These are phyloP conservation scores for Penicillium hesseltinei DNA, from an alignment of 2,329 filamentous ascomycete species.

Conservation along the genomic window DNA sequence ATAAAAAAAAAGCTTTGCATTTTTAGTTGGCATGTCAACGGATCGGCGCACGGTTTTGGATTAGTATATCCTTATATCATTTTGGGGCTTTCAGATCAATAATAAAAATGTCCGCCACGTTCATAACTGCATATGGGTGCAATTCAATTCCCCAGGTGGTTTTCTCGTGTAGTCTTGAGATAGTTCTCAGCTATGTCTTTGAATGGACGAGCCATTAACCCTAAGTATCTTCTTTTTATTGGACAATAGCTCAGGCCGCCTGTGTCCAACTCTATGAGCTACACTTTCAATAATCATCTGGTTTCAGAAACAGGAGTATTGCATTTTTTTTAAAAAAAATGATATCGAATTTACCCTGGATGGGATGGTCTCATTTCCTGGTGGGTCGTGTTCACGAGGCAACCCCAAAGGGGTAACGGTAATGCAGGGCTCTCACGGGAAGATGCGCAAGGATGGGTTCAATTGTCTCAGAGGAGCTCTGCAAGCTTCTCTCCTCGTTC, in stretches of 20 bases:
- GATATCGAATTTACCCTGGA: not conserved
- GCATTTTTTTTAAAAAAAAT: not conserved
- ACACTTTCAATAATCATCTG: not conserved
- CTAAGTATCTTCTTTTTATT: not conserved
- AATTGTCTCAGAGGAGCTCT: conserved; percentile 3
- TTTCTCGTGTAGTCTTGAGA: not conserved
- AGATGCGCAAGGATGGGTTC: conserved; percentile 4
- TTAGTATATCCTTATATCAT: conserved; percentile 7
- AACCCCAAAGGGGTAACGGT: conserved; percentile 4
- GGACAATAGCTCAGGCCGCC: not conserved
- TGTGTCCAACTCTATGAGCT: not conserved
- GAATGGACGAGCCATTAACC: not conserved
- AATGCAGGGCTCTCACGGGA: not conserved
- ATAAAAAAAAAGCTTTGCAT: conserved; percentile 11
- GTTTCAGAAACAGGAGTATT: not conserved
- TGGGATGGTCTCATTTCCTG: not conserved
- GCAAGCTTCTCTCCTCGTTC: not conserved
- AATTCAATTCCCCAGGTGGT: not conserved
- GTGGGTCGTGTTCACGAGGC: conserved; percentile 5
- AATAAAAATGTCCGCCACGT: conserved; percentile 1
- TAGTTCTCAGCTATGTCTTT: not conserved
- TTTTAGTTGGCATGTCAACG: conserved; percentile 5
- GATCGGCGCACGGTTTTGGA: conserved; percentile 9
- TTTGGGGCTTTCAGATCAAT: conserved; percentile 4
- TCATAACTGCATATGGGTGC: not conserved